Base-by-base conservation (phyloP, 2,329 filamentous ascomycete genomes). In the Ascochyta pisi region DNA sequence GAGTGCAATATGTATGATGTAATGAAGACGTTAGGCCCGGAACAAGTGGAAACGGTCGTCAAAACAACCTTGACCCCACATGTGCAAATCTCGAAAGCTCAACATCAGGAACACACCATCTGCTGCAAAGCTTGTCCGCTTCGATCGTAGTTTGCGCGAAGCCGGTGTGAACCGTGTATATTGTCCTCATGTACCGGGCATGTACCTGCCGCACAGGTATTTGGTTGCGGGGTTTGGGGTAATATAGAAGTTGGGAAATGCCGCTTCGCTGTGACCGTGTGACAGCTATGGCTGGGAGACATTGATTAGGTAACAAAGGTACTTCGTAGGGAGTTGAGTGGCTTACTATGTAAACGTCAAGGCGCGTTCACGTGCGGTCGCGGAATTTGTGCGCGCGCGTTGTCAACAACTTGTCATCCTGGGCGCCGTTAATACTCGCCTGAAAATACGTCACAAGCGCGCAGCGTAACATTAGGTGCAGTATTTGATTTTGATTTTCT, bases 1-100 rank as follows among this genome's bases (percentile, higher is more conserved):
- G 15, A 41, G 31, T 27, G 26, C 41, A 46, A 50, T 37, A 34
- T 42, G 31, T 16, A 33, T 56, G 53, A 56, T 56, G 53, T 56
- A 24, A 56, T 56, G 47, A 56, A 42, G 31, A 51, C 53, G 42
- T 56, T 51, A 39, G 37, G 42, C 47, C 47, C 42, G 26, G 47
- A 41, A 50, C 19, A 56, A 47, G 53, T 48, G 47, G 47, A 42
- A 42, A 45, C 39, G 19, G 42, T 56, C 37, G 16, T 47, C 33
- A 39, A 43, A 50, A 50, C 29, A 43, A 33, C 37, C 31, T 40
- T 22, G 38, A 42, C 38, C 53, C 46, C 48, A 51, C 43, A 43
- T 48, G 26, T 51, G 13, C 22, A 39, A 33, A 56, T 19, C 22
- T 22, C 15, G 24, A 50, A 31, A 24, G 16, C 37, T 38, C 42